A percentile compares a stretch with the other conserved stretches of the same genome.
phyloP scores from a whole-genome alignment of 306 rosid genomes.

The Cucurbita moschata region DNA sequence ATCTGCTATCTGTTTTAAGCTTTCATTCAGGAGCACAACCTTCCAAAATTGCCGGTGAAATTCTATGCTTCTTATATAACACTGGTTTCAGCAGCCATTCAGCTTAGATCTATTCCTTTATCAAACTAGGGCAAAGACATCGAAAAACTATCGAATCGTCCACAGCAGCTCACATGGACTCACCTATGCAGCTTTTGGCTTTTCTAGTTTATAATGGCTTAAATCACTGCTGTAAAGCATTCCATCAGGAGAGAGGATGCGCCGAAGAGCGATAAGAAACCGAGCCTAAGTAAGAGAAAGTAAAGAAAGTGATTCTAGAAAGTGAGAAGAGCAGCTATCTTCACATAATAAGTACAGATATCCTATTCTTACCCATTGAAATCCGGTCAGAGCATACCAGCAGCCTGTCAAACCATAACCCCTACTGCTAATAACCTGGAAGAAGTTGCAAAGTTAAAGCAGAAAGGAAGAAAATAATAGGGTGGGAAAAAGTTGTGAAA shows the following conservation, averaged over 20 bases:
- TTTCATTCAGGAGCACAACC: neutral
- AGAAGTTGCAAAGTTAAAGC: neutral
- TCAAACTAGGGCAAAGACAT: neutral
- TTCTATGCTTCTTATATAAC: neutral
- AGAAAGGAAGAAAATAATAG: neutral
- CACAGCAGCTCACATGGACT: neutral
- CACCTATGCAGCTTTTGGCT: slow-evolving; percentile 16
- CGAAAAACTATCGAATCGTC: neutral
- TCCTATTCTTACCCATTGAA: slow-evolving; percentile 65
- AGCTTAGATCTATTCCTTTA: neutral
- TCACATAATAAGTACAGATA: neutral
- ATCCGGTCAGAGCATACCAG: slow-evolving; percentile 60
- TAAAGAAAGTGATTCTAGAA: neutral
- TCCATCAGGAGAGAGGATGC: slow-evolving; percentile 18
- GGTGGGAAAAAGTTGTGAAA: neutral
- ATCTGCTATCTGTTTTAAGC: neutral
- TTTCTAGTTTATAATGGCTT: slow-evolving; percentile 6
- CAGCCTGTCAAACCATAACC: slow-evolving; percentile 62
- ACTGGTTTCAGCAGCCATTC: neutral
- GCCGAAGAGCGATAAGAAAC: slow-evolving; percentile 11
- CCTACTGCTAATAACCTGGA: slow-evolving; percentile 44
- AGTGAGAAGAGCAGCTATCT: neutral
- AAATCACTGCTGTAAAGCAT: slow-evolving; percentile 15
- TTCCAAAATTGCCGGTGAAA: neutral
- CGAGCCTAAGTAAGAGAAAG: slow-evolving; percentile 12